A percentile compares a stretch with the other conserved stretches of the same genome.
These are phyloP conservation scores for Ordospora colligata DNA, from an alignment of 371 early-diverging fungal genomes.

Conservation along the genomic window DNA sequence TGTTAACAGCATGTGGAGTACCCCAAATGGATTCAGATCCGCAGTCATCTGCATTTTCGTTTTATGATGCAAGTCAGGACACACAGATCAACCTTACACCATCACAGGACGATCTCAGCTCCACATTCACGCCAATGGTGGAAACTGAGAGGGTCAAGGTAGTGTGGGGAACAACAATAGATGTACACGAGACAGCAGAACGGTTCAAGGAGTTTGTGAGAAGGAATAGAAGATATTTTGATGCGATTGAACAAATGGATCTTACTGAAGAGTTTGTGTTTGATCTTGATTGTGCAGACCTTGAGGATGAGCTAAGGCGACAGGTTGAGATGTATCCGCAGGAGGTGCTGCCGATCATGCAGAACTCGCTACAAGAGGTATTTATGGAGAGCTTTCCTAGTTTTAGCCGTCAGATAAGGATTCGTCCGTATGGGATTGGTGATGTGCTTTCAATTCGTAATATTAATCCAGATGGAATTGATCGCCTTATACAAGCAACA, in stretches of 20 bases:
- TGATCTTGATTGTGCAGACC: constrained; percentile 24
- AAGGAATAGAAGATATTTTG: constrained; percentile 43
- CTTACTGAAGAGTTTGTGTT: constrained; percentile 48
- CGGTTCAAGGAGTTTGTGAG: constrained; percentile 76
- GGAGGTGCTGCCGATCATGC: constrained; percentile 86
- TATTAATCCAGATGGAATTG: constrained; percentile 85
- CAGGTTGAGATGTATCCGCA: constrained; percentile 85
- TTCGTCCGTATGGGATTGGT: constrained; percentile 79
- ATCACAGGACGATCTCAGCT: constrained; percentile 38
- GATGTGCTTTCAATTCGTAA: constrained; percentile 76
- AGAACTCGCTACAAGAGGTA: constrained; percentile 72
- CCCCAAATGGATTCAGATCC: constrained; percentile 38
- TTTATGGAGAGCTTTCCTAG: constrained; percentile 68
- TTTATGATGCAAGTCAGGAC: constrained; percentile 59
- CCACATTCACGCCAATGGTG: constrained; percentile 40
- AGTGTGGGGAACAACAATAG: constrained; percentile 96
- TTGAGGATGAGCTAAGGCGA: constrained; percentile 64
- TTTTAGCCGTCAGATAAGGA: constrained; percentile 63
- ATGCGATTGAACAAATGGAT: constrained; percentile 31
- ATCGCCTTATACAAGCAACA: constrained; percentile 82
- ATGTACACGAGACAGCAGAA: constrained; percentile 76
- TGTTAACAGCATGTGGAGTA: not conserved
- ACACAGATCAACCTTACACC: constrained; percentile 42
- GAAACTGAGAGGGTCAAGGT: constrained; percentile 58
- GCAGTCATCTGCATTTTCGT: constrained; percentile 57